Evolutionary conservation across 192 early-diverging fungal species (phyloP).

Genomic region (Coemansia sp.): DNA sequence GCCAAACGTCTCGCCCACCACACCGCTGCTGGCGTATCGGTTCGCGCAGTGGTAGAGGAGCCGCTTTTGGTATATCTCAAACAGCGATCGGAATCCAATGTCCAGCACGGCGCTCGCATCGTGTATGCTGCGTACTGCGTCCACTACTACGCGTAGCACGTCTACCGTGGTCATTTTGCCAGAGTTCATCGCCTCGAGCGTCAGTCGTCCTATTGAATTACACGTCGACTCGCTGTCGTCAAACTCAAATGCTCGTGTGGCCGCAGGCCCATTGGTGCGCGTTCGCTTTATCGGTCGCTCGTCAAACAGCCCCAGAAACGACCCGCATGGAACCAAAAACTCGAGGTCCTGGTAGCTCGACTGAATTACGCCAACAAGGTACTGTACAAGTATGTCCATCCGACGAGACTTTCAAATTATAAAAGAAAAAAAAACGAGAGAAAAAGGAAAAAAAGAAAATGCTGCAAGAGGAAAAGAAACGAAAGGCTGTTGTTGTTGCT

Average conservation of each 20-base stretch:
- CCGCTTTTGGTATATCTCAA: constrained; percentile 45
- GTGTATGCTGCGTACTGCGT: constrained; percentile 48
- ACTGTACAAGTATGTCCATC: constrained; percentile 40
- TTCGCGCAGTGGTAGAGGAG: constrained; percentile 49
- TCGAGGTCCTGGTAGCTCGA: constrained; percentile 55
- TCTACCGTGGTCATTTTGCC: constrained; percentile 17
- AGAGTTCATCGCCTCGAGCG: constrained; percentile 20
- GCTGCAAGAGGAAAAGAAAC: too few species aligned
- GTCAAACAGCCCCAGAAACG: constrained; percentile 54
- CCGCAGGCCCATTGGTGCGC: constrained; percentile 1
- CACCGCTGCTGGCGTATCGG: constrained; percentile 13
- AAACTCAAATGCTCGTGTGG: constrained; percentile 27
- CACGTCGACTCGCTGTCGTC: constrained; percentile 52
- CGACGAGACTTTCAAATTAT: neutral
- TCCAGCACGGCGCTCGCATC: constrained; percentile 50
- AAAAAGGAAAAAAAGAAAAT: neutral
- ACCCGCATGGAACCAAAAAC: constrained; percentile 52
- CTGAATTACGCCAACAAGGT: constrained; percentile 43
- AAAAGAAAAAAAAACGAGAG: constrained; percentile 6
- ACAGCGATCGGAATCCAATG: constrained; percentile 50
- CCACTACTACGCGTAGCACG: constrained; percentile 37
- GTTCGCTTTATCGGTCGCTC: constrained; percentile 53
- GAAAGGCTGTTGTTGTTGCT: too few species aligned
- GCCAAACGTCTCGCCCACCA: constrained; percentile 26
- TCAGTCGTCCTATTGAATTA: constrained; percentile 24